Conservation (phyloP, 192 early-diverging fungal genomes). For the Coemansia sp. region DNA sequence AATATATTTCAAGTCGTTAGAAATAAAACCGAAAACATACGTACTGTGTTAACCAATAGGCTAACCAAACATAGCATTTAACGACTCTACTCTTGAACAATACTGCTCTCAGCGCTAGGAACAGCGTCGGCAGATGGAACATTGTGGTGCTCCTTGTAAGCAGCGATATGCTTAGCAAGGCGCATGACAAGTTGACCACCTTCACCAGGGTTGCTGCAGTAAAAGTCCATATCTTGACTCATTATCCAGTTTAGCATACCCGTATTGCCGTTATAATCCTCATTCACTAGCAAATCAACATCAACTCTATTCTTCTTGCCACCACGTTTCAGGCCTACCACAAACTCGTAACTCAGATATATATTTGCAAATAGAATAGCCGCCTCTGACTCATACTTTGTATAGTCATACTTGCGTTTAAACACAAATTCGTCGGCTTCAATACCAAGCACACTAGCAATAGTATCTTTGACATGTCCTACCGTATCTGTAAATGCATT, state of each 20-base stretch:
- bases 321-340: neutral
- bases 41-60: no score
- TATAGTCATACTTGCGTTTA: neutral
- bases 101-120: no score
- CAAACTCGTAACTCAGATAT: neutral
- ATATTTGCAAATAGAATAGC: neutral
- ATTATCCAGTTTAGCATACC: constrained; percentile 4
- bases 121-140: no score
- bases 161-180: neutral
- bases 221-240: neutral
- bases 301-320: neutral
- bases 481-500: neutral
- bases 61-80: no score
- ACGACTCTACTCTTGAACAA: no score
- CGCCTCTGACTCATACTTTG: neutral
- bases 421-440: neutral
- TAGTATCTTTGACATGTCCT: neutral
- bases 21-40: no score
- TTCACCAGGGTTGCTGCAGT: neutral
- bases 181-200: neutral
- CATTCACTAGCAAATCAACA: neutral
- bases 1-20: no score
- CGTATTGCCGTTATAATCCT: neutral
- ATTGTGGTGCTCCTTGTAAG: neutral
- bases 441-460: neutral